Conservation (phyloP, 1,284 basidiomycete genomes). For the Apiotrichum siamense region DNA sequence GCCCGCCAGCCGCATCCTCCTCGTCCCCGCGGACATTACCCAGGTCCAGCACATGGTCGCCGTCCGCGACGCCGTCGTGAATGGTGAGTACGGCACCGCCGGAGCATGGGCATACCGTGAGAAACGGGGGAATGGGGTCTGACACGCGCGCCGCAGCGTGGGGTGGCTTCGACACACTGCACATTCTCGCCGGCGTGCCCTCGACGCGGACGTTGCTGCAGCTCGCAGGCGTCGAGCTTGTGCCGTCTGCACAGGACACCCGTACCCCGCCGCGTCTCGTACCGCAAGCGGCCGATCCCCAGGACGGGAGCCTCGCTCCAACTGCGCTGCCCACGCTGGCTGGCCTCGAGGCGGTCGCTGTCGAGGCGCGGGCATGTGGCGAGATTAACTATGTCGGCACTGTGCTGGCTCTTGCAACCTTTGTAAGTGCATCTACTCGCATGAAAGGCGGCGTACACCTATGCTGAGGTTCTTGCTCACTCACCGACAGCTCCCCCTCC, state of each 20-base stretch:
- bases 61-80: constrained; percentile 56
- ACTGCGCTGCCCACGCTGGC: constrained; percentile 21
- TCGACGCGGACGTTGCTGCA: constrained; percentile 71
- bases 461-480: too few species aligned
- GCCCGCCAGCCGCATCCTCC: constrained; percentile 40
- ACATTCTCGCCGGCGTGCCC: constrained; percentile 80
- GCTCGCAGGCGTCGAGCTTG: constrained; percentile 58
- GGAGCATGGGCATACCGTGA: too few species aligned
- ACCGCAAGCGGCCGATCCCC: constrained; percentile 2
- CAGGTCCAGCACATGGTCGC: constrained; percentile 62
- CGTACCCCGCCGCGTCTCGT: constrained; percentile 6
- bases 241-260: constrained; percentile 14
- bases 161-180: constrained; percentile 74
- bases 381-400: constrained; percentile 52
- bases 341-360: constrained; percentile 44
- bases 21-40: constrained; percentile 61
- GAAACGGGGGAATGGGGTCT: constrained; percentile 21
- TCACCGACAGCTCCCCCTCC: constrained; percentile 62
- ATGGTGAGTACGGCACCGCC: too few species aligned
- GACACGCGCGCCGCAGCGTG: constrained; percentile 54
- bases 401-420: constrained; percentile 48
- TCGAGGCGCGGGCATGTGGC: constrained; percentile 41
- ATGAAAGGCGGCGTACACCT: too few species aligned
- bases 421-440: constrained; percentile 37
- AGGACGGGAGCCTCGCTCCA: not conserved